Evolutionary conservation across 2,329 filamentous ascomycete genomes (phyloP).

Genomic region (Epicoccum nigrum): DNA sequence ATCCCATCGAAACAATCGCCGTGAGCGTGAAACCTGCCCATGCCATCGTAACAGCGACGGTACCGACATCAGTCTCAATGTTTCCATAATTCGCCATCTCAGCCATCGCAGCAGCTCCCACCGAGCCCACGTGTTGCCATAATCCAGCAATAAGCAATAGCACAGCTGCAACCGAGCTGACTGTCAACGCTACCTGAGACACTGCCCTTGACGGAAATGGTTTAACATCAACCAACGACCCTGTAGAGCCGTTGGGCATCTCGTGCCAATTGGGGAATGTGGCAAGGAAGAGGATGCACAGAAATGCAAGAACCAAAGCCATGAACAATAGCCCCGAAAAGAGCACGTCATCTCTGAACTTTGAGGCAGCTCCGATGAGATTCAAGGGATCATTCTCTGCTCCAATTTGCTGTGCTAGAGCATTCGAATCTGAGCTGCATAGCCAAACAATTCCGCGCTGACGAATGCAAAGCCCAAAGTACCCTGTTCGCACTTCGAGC

Average conservation of each 20-base stretch:
- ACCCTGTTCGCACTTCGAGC: conserved; percentile 90
- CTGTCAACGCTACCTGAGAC: conserved; percentile 87
- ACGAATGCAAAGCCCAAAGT: conserved; percentile 97
- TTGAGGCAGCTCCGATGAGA: conserved; percentile 94
- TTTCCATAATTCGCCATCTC: conserved; percentile 90
- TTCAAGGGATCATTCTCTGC: conserved; percentile 96
- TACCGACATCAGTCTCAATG: conserved; percentile 85
- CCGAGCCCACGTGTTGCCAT: conserved; percentile 95
- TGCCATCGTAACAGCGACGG: conserved; percentile 91
- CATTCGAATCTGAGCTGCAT: conserved; percentile 95
- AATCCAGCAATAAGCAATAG: conserved; percentile 71
- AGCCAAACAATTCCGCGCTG: conserved; percentile 89
- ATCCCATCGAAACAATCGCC: conserved; percentile 90
- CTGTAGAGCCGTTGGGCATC: conserved; percentile 74
- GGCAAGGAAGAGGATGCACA: conserved; percentile 90
- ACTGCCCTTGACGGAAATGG: conserved; percentile 91
- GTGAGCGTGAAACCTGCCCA: conserved; percentile 96
- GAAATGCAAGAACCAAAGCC: conserved; percentile 93
- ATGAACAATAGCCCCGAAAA: conserved; percentile 99
- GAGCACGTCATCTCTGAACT: conserved; percentile 97
- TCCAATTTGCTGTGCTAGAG: conserved; percentile 83
- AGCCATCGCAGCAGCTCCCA: conserved; percentile 92
- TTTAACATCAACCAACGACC: conserved; percentile 86
- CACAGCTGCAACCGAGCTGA: conserved; percentile 76
- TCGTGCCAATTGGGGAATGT: conserved; percentile 99